phyloP scores from a whole-genome alignment of 2,329 filamentous ascomycete genomes.

The Aureobasidium uvarum region DNA sequence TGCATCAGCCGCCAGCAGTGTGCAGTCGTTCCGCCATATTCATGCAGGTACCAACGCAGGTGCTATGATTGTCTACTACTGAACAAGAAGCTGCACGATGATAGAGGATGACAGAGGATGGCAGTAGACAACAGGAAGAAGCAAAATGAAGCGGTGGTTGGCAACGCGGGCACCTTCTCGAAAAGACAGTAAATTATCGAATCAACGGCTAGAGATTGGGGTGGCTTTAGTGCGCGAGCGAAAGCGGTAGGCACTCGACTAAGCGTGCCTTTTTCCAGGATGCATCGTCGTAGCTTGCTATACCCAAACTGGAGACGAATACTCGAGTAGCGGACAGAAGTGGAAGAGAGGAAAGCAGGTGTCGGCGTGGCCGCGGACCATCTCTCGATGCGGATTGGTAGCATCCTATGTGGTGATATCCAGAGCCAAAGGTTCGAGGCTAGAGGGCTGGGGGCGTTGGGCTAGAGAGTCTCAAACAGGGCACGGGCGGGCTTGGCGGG shows the following conservation, averaged over 20 bases:
- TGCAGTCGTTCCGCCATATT: conserved; percentile 6
- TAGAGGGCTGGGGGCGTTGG: conserved; percentile 13
- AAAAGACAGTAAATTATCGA: conserved; percentile 22
- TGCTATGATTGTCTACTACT: not conserved
- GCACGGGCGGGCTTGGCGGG: conserved; percentile 23
- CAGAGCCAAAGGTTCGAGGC: conserved; percentile 6
- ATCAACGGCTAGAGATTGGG: conserved; percentile 24
- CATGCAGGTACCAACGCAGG: conserved; percentile 24
- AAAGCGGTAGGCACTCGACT: conserved; percentile 23
- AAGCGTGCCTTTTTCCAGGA: not conserved
- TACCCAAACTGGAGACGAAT: too few species aligned
- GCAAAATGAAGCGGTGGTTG: not conserved
- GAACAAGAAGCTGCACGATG: not conserved
- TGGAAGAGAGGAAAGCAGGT: not conserved
- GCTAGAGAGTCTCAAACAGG: conserved; percentile 23
- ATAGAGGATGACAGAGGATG: not conserved
- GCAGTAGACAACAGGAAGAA: not conserved
- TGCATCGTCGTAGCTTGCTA: not conserved
- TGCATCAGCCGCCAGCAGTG: conserved; percentile 20
- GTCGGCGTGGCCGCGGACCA: conserved; percentile 17
- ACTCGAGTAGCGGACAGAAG: not conserved
- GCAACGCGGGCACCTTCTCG: not conserved
- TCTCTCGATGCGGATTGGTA: not conserved
- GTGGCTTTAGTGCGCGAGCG: conserved; percentile 17
- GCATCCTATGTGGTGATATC: not conserved